phyloP scores from a whole-genome alignment of 176 grass and related monocot genomes.

The Microstegium vimineum region DNA sequence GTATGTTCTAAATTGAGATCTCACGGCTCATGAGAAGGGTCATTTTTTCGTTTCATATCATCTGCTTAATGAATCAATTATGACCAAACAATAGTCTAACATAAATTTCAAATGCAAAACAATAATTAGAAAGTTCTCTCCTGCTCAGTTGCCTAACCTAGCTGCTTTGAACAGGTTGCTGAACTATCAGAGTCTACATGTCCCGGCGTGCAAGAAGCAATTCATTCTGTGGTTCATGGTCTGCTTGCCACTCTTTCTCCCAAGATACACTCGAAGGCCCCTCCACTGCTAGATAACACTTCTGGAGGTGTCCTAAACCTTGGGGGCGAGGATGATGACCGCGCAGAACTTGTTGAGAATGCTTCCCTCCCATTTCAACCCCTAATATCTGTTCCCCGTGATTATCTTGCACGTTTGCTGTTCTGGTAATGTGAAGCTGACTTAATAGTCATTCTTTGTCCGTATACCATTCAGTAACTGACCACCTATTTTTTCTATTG shows the following conservation, averaged over 20 bases:
- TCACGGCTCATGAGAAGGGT: too few relatives aligned
- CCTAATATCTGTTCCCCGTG: conserved; percentile 72
- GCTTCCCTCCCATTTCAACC: conserved; percentile 27
- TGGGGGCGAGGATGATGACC: too few relatives aligned
- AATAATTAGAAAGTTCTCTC: background rate
- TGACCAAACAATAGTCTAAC: background rate
- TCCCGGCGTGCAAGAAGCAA: too few relatives aligned
- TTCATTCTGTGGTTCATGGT: too few relatives aligned
- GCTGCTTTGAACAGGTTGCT: too few relatives aligned
- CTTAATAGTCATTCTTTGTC: background rate
- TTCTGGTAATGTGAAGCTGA: conserved; percentile 71
- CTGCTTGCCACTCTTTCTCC: conserved; percentile 67
- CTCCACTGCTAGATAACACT: conserved; percentile 22
- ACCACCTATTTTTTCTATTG: background rate
- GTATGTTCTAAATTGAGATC: conserved; percentile 9
- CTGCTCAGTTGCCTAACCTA: conserved; percentile 10
- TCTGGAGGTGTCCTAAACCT: too few relatives aligned
- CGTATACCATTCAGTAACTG: background rate
- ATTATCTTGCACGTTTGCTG: conserved; percentile 88
- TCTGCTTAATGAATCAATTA: background rate
- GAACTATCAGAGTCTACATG: background rate
- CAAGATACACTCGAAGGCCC: conserved; percentile 69
- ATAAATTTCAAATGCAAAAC: background rate
- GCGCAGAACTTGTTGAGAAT: too few relatives aligned
- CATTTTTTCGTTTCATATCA: background rate